Conservation (phyloP, 441 rosid genomes). For the Omphalea diandra region DNA sequence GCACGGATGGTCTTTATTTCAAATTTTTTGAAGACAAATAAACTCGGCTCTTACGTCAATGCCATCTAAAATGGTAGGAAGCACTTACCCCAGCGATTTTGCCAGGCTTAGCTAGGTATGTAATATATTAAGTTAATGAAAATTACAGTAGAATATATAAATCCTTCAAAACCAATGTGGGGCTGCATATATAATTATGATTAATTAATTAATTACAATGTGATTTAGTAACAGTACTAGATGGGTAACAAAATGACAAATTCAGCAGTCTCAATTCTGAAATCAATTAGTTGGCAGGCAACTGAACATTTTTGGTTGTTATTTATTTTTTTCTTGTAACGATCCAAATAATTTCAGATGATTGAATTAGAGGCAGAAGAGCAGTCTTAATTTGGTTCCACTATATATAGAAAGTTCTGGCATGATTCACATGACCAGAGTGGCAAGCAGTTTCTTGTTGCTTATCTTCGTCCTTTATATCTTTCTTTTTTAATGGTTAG, state of each 20-base stretch:
- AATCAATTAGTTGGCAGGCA: too few relatives aligned
- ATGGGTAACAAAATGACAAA: background rate
- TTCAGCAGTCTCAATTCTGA: background rate
- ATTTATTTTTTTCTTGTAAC: background rate
- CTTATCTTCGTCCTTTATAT: background rate
- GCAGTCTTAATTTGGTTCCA: too few relatives aligned
- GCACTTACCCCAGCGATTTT: slow-evolving; percentile 2
- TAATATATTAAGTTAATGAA: background rate
- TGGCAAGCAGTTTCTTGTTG: background rate
- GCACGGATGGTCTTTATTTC: background rate
- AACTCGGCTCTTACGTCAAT: slow-evolving; percentile 12
- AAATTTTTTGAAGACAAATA: slow-evolving; percentile 6
- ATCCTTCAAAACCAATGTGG: background rate
- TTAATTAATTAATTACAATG: background rate
- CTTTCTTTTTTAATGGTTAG: background rate
- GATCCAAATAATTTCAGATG: background rate
- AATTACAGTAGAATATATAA: background rate
- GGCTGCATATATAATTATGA: background rate
- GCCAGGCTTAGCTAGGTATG: background rate
- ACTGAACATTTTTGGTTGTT: background rate
- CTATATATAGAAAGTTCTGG: too few relatives aligned
- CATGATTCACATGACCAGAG: too few relatives aligned
- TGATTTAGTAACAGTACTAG: background rate
- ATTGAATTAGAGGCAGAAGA: too few relatives aligned
- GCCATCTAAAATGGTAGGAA: background rate